Conservation (phyloP, 2,329 filamentous ascomycete species). For the Curvularia eragrostidis region DNA sequence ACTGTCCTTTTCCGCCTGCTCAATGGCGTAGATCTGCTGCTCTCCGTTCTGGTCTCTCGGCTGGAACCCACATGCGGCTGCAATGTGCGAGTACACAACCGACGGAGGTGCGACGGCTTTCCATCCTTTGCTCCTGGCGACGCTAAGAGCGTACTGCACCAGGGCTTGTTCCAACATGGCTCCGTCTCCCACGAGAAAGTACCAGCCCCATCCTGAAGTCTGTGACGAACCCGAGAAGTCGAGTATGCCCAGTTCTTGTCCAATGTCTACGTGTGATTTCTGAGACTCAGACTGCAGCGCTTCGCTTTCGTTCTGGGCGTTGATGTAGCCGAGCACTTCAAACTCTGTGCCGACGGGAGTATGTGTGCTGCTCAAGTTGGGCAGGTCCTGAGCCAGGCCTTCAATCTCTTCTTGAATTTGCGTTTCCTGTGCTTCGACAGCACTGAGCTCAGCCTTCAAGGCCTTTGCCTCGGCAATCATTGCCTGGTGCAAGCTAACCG, state of each 20-base stretch:
- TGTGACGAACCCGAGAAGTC: conserved; percentile 83
- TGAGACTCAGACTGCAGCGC: conserved; percentile 55
- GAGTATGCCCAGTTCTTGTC: conserved; percentile 82
- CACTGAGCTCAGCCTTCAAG: conserved; percentile 68
- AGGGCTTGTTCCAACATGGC: conserved; percentile 95
- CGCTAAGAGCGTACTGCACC: conserved; percentile 80
- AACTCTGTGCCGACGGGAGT: conserved; percentile 76
- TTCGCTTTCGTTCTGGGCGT: conserved; percentile 64
- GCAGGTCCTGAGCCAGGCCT: conserved; percentile 75
- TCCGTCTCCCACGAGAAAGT: conserved; percentile 90
- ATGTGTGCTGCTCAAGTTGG: conserved; percentile 80
- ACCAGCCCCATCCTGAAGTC: conserved; percentile 97
- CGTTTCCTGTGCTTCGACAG: conserved; percentile 68
- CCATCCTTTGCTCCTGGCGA: conserved; percentile 78
- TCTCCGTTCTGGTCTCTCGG: conserved; percentile 89
- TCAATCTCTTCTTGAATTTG: conserved; percentile 70
- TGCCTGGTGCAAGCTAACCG: conserved; percentile 54
- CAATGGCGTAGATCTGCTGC: conserved; percentile 86
- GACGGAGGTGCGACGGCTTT: conserved; percentile 81
- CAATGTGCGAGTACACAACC: conserved; percentile 90
- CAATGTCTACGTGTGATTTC: conserved; percentile 86
- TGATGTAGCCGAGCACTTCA: conserved; percentile 76
- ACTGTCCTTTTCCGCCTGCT: conserved; percentile 69
- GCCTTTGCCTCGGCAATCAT: conserved; percentile 68
- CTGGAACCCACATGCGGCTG: conserved; percentile 90